Evolutionary conservation across 768 basidiomycete genomes (phyloP), one percentile per base, ranked within the genome.

Genomic region (Ephemerocybe angulata): DNA sequence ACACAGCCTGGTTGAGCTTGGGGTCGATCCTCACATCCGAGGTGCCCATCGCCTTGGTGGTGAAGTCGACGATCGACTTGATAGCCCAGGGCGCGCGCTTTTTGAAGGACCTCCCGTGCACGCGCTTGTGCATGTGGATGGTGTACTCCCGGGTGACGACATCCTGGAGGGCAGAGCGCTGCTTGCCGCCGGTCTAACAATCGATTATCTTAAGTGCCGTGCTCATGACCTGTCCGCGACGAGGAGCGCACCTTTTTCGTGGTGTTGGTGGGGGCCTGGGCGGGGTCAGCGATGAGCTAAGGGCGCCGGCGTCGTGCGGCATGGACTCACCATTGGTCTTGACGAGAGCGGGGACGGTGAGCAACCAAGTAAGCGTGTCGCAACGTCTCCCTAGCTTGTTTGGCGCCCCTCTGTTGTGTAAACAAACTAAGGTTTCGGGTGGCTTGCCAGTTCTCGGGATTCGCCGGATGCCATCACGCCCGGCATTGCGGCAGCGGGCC

Each of bases 101-200:
- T 80, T 98, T 98, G 83, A 97, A 98, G 40, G 90, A 88, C 57
- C 88, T 84, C 63, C 88, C 91, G 74, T 93, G 91, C 40, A 94
- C 92, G 62, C 76, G 87, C 75, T 96, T 97, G 87, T 97, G 93
- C 37, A 98, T 78, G 76, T 97, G 93, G 80, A 98, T 89, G 67
- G 96, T 98, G 87, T 98, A 97, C 73, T 99, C 96, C 67, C 95
- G 88, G 62, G 95, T 90, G 61, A 98, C 96, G 76, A 98, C 96
- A 73, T 98, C 96, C 76, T 91, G 85, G 71, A 98, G 91, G 53
- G 96, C 96, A 57, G 93, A 95, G 75, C 96, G 93, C 67, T 85
- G 85, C 83, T 97, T 96, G 75, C 85, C 85, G 71, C 80, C 78
- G 67, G 87, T 80, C 81, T 85, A 58, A 33, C 49, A 41, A 24